phyloP scores from a whole-genome alignment of 1,284 basidiomycete species.

The Blastosporella zonata region DNA sequence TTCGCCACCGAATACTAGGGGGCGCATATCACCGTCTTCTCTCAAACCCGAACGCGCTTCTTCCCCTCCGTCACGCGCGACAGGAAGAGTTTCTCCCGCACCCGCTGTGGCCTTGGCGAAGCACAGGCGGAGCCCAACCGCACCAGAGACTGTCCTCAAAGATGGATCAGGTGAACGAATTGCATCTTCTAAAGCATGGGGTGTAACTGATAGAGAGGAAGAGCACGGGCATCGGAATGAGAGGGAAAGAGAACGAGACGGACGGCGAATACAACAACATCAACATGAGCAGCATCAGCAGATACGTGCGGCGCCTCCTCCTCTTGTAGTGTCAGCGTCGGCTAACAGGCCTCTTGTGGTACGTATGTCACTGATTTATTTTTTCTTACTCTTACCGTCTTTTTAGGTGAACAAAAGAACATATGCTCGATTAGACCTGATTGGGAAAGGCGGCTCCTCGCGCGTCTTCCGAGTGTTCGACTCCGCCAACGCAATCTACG shows the following conservation, averaged over 20 bases:
- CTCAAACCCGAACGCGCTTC: slow-evolving; percentile 25
- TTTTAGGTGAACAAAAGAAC: slow-evolving; percentile 73
- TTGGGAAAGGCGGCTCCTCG: slow-evolving; percentile 93
- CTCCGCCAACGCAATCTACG: slow-evolving; percentile 73
- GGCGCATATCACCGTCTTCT: slow-evolving; percentile 15
- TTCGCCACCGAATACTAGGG: slow-evolving; percentile 14
- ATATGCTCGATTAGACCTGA: slow-evolving; percentile 81
- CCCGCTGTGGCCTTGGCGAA: slow-evolving; percentile 43
- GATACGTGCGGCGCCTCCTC: slow-evolving; percentile 20
- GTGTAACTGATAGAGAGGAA: slow-evolving; percentile 40
- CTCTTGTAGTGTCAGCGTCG: slow-evolving; percentile 21
- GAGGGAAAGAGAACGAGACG: slow-evolving; percentile 27
- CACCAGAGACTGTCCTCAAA: slow-evolving; percentile 18
- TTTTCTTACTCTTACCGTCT: slow-evolving; percentile 6
- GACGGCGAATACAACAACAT: slow-evolving; percentile 25
- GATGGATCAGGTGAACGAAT: slow-evolving; percentile 9
- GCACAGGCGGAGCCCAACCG: slow-evolving; percentile 63
- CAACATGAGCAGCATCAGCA: slow-evolving; percentile 28
- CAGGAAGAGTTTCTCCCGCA: slow-evolving; percentile 21
- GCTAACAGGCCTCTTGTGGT: slow-evolving; percentile 37
- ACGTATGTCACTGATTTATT: slow-evolving; percentile 14
- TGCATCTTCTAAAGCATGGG: slow-evolving; percentile 45
- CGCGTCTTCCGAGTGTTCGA: slow-evolving; percentile 89
- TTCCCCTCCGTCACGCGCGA: slow-evolving; percentile 22
- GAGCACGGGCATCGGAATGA: slow-evolving; percentile 32